These are phyloP conservation scores for Rhizoclosmatium sp. DNA, from an alignment of 192 early-diverging fungal species.

Conservation along the genomic window DNA sequence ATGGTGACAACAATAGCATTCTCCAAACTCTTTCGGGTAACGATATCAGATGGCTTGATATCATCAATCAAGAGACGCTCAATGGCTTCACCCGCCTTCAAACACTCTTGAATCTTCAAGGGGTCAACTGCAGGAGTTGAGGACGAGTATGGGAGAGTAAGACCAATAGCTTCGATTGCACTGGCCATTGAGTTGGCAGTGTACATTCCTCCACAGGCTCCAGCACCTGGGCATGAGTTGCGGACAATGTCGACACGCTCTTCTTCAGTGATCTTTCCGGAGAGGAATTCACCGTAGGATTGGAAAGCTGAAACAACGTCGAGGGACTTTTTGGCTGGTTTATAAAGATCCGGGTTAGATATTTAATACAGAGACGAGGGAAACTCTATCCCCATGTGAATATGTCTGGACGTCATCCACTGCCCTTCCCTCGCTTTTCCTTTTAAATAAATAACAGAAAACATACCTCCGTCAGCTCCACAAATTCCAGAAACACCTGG, in stretches of 20 bases:
- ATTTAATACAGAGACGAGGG: constrained; percentile 28
- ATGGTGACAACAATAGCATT: constrained; percentile 96
- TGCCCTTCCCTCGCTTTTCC: background rate
- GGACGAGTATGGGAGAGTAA: constrained; percentile 95
- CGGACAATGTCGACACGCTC: constrained; percentile 70
- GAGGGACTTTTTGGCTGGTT: constrained; percentile 43
- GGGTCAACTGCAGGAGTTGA: constrained; percentile 92
- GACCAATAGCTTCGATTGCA: constrained; percentile 97
- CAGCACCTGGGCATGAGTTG: constrained; percentile 78
- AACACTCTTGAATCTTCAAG: constrained; percentile 89
- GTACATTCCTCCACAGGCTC: constrained; percentile 99
- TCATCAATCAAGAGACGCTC: constrained; percentile 89
- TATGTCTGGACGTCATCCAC: no score
- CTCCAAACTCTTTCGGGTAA: constrained; percentile 94
- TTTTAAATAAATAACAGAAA: background rate
- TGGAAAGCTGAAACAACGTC: constrained; percentile 99
- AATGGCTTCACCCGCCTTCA: constrained; percentile 83
- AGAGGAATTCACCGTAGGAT: constrained; percentile 89
- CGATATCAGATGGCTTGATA: constrained; percentile 94
- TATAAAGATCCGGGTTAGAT: background rate
- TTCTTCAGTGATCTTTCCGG: constrained; percentile 89
- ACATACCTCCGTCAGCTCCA: constrained; percentile 43
- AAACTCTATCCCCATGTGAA: background rate
- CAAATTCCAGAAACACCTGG: constrained; percentile 63
- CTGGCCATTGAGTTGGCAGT: constrained; percentile 98